Evolutionary conservation across 1,139 yeast genomes (phyloP), one percentile per base, ranked within the genome.

Genomic region (Sugiyamaella neomexicana): DNA sequence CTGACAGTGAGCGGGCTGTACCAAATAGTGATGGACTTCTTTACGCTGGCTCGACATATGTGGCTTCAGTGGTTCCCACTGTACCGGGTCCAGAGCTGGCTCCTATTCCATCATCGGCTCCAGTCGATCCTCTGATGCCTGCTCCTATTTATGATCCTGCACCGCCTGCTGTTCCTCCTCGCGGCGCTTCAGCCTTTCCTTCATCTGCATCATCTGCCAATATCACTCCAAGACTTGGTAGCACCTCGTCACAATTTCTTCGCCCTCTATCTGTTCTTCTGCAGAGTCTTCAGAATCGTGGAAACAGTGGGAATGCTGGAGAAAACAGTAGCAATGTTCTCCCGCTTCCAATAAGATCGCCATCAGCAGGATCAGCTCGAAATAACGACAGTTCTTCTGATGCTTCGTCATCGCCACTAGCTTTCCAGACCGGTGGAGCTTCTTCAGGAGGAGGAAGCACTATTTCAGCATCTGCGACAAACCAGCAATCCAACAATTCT

Each of bases 251-350:
- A 2, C 51, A 47, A 20, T 47, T 47, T 29, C 40, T 47, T 20
- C 51, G 51, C 31, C 51, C 51, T n/a, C 17, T 47, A 31, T 47
- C 51, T 9, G 39, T 47, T 17, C 31, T 47, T n/a, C 36, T 47
- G 2, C 51, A 40, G 29, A 47, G 29, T 15, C 40, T 47, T 12
- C 51, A 47, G n/a, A 40, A 40, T 31, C 45, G 51, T 40, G 32
- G 32, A 40, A 23, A 27, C 25, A 5, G 10, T 23, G 38, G 38
- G 13, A 34, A 34, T n/a, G 16, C 38, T 4, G 9, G 16, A n/a
- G 16, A 7, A 2, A 13, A 34, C 16, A n/a, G 13, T 2, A 34
- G n/a, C 16, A 40, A 23, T n/a, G 6, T 8, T 13, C 23, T 16
- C 25, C 41, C 41, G 4, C 4, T 38, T 16, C 44, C 44, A 10